These are phyloP conservation scores for Diospyros lotus DNA, from an alignment of 148 eudicot genomes.

Conservation along the genomic window DNA sequence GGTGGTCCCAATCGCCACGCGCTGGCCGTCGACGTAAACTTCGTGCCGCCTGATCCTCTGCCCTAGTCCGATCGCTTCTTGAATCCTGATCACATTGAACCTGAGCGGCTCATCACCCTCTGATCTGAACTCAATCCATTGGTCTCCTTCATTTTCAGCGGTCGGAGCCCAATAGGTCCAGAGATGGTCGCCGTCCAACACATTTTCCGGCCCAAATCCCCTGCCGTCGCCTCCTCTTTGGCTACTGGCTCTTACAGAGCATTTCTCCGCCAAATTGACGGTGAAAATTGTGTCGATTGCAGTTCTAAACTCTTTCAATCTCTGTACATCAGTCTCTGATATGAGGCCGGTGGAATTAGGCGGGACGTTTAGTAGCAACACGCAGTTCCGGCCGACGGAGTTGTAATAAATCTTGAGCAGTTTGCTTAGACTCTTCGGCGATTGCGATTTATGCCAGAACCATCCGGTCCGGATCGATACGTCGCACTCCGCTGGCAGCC, in stretches of 20 bases:
- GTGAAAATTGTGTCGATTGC: conserved; percentile 62
- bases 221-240: conserved; percentile 57
- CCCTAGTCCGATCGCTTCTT: conserved; percentile 88
- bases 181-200: conserved; percentile 64
- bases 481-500: conserved; percentile 92
- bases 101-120: conserved; percentile 21
- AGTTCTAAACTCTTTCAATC: conserved; percentile 45
- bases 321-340: conserved; percentile 48
- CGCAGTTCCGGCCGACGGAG: conserved; percentile 83
- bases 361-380: conserved; percentile 77
- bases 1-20: conserved; percentile 53
- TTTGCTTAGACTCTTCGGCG: conserved; percentile 55
- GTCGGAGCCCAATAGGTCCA: conserved; percentile 94
- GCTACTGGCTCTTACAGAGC: conserved; percentile 50
- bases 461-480: conserved; percentile 79
- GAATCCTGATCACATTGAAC: conserved; percentile 78
- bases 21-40: conserved; percentile 57
- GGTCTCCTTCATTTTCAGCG: conserved; percentile 24
- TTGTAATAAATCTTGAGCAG: conserved; percentile 74
- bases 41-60: conserved; percentile 66
- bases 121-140: conserved; percentile 63
- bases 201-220: conserved; percentile 53
- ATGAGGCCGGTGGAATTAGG: conserved; percentile 75
- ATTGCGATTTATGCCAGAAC: conserved; percentile 88
- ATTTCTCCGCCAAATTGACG: conserved; percentile 51